Conservation (phyloP, 2,329 filamentous ascomycete species). For the Colletotrichum sp. region DNA sequence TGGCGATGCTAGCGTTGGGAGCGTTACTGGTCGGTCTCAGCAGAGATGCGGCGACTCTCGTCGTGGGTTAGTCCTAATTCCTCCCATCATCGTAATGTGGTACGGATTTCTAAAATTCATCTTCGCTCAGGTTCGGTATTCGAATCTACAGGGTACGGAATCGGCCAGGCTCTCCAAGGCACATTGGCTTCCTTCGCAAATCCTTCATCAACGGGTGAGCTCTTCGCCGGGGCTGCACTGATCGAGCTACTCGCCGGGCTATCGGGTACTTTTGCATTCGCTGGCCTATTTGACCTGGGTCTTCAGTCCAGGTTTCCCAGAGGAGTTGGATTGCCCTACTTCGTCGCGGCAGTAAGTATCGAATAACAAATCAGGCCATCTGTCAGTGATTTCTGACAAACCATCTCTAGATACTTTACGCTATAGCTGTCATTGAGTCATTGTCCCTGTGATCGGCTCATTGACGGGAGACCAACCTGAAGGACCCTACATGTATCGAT, state of each 20-base stretch:
- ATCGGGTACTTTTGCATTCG: neutral
- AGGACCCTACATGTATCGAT: neutral
- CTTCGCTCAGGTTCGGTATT: neutral
- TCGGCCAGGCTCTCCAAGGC: neutral
- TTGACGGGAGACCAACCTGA: accelerated
- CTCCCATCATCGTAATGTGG: neutral
- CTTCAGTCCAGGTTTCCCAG: neutral
- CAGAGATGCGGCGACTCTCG: neutral
- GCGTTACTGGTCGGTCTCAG: neutral
- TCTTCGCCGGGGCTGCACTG: neutral
- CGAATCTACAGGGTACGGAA: neutral
- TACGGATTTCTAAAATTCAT: accelerated
- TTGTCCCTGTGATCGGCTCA: accelerated
- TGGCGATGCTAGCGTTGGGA: neutral
- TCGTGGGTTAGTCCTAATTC: neutral
- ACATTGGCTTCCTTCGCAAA: neutral
- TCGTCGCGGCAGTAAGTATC: neutral
- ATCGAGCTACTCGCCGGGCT: neutral
- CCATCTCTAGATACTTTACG: neutral
- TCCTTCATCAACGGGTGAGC: neutral
- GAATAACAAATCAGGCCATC: neutral
- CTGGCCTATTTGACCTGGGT: neutral
- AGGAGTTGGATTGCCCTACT: neutral
- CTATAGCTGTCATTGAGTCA: neutral
- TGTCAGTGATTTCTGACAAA: neutral